Base-by-base conservation (phyloP, 1,284 basidiomycete genomes). In the Puccinia horiana region DNA sequence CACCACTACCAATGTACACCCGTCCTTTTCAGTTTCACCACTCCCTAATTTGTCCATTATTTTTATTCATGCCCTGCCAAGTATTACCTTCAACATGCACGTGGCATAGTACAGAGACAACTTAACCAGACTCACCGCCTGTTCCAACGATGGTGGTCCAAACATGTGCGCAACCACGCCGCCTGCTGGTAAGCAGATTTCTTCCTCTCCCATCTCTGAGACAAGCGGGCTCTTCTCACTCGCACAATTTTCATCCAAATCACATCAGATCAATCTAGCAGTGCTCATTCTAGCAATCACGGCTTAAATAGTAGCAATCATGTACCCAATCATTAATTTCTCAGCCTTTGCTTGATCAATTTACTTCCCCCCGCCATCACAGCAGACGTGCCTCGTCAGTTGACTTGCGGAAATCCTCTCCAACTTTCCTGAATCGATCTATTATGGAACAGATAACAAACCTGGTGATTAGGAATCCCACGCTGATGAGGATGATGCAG, bases 391-490 rank as follows among this genome's bases (percentile, higher is more conserved):
- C 72, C 35, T 74, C 72, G 23, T 74, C 72, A 16, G 54, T 74
- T 32, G 72, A 74, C 49, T 74, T 74, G 32, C 72, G 1, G 72
- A 74, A 35, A 74, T 74, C 23, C 49, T 37, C 29, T 35, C 72
- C 4, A 74, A 54, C 72, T 74, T 74, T 40, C 72, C 65, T 26
- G 79, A 81, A 72, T 81, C 14, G 95, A 98, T 87, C 89, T 98
- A 5, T 0, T 97, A 94, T 84, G 88, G 90, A 56, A 91, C 93
- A 82, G 90, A 92, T 80, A 92, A 92, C 23, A 91, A 93, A 32
- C 93, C 95, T 79, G 91, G 92, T 0, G 91, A 94, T 77, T 90
- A 94, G 5, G 88, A 95, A 37, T 93, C 92, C 2, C 90, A 91
- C 5, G 89, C 91, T 4, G 63, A 56, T 0, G 81, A 69, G 32